Evolutionary conservation across 2,329 filamentous ascomycete genomes (phyloP).

Genomic region (Aspergillus sp.): DNA sequence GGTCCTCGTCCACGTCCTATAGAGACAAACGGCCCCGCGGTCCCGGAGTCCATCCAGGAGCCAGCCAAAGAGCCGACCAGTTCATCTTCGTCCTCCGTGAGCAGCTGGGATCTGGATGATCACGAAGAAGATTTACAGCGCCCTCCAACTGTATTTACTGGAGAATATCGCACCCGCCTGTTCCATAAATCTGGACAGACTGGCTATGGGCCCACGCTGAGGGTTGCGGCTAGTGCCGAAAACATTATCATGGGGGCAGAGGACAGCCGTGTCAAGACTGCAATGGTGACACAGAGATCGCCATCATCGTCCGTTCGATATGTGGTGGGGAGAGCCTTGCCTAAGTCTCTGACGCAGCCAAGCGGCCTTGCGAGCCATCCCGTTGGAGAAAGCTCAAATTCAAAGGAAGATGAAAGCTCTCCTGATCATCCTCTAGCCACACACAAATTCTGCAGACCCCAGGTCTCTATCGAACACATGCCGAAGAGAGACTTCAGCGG

Average conservation of each 20-base stretch:
- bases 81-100: constrained; percentile 5
- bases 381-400: not conserved
- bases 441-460: constrained; percentile 8
- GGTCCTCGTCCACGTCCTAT: constrained; percentile 4
- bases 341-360: constrained; percentile 1
- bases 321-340: not conserved
- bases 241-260: constrained; percentile 20
- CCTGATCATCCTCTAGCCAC: not conserved
- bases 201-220: constrained; percentile 18
- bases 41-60: not conserved
- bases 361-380: not conserved
- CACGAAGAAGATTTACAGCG: constrained; percentile 30
- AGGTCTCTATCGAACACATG: constrained; percentile 6
- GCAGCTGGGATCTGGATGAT: constrained; percentile 16
- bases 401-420: not conserved
- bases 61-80: not conserved
- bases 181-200: constrained; percentile 4
- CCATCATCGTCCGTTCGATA: not conserved
- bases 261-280: not conserved
- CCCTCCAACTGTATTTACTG: constrained; percentile 15
- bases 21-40: not conserved
- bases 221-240: constrained; percentile 22
- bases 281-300: not conserved
- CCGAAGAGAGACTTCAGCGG: constrained; percentile 7
- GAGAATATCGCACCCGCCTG: constrained; percentile 15